phyloP scores from a whole-genome alignment of 2,329 filamentous ascomycete genomes.

The Pleoardoris graminearum region DNA sequence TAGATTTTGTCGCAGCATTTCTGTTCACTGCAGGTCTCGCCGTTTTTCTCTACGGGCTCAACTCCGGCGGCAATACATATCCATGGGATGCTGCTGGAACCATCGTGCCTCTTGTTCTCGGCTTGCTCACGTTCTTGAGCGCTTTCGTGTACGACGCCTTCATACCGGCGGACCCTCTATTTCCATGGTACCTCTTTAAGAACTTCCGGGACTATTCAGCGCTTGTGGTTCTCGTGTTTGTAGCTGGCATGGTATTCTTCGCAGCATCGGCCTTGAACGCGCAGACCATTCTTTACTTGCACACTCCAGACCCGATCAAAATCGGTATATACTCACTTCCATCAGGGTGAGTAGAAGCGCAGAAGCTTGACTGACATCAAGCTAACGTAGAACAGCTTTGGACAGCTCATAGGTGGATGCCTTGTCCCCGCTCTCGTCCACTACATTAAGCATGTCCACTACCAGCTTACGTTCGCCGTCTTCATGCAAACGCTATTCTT shows the following conservation, averaged over 20 bases:
- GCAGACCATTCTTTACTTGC: slow-evolving; percentile 24
- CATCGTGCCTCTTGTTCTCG: slow-evolving; percentile 30
- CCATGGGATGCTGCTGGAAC: slow-evolving; percentile 31
- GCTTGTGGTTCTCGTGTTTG: slow-evolving; percentile 31
- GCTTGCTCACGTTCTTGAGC: slow-evolving; percentile 20
- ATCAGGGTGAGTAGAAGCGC: slow-evolving; percentile 18
- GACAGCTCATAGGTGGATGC: slow-evolving; percentile 21
- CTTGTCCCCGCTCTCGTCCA: slow-evolving; percentile 22
- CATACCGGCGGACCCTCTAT: slow-evolving; percentile 28
- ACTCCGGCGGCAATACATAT: slow-evolving; percentile 47
- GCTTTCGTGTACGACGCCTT: slow-evolving; percentile 25
- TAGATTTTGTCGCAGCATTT: slow-evolving; percentile 52
- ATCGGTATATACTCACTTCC: slow-evolving; percentile 27
- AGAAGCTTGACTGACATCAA: too few relatives aligned
- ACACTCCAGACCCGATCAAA: slow-evolving; percentile 22
- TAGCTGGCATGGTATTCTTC: slow-evolving; percentile 38
- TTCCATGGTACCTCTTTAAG: slow-evolving; percentile 34
- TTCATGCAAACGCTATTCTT: slow-evolving; percentile 29
- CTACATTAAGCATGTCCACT: slow-evolving; percentile 23
- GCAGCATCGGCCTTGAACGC: slow-evolving; percentile 25
- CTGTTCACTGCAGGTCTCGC: slow-evolving; percentile 50
- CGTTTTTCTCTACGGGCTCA: slow-evolving; percentile 50
- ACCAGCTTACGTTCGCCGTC: slow-evolving; percentile 23
- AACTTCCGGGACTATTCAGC: slow-evolving; percentile 33
- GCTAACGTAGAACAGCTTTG: slow-evolving; percentile 12